phyloP scores from a whole-genome alignment of 305 asterid genomes.

The Solanum hybrid region DNA sequence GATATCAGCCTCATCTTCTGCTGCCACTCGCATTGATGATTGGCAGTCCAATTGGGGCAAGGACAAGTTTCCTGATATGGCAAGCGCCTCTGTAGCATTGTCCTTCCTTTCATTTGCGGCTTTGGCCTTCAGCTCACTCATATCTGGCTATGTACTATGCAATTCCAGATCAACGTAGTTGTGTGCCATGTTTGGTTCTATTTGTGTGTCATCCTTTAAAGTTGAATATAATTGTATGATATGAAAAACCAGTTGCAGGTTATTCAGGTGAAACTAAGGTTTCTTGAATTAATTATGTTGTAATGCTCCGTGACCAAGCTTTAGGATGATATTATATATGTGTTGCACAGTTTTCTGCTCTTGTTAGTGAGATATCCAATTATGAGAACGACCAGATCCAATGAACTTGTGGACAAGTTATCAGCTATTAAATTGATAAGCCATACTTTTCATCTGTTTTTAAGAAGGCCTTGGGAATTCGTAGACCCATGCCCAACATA shows the following conservation, averaged over 20 bases:
- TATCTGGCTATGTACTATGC: conserved; percentile 70
- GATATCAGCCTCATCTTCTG: conserved; percentile 85
- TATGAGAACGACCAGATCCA: not conserved
- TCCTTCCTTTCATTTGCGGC: conserved; percentile 81
- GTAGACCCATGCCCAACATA: not conserved
- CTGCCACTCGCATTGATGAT: conserved; percentile 60
- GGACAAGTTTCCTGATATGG: conserved; percentile 81
- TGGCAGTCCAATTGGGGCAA: conserved; percentile 83
- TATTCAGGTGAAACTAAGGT: not conserved
- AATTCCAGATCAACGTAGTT: conserved; percentile 30
- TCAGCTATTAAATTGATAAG: not conserved
- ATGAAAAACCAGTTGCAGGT: not conserved
- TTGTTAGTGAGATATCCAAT: not conserved
- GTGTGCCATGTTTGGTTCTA: not conserved
- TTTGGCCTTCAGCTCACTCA: conserved; percentile 57
- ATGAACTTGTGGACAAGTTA: not conserved
- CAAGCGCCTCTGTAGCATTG: conserved; percentile 58
- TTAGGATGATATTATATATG: not conserved
- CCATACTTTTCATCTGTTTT: not conserved
- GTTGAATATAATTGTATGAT: not conserved
- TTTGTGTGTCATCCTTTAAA: not conserved
- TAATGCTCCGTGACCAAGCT: not conserved
- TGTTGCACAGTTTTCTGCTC: not conserved
- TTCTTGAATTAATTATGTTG: not conserved
- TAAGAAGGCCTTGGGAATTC: not conserved